These are phyloP conservation scores for Russula sp. DNA, from an alignment of 768 basidiomycete species.

Conservation along the genomic window DNA sequence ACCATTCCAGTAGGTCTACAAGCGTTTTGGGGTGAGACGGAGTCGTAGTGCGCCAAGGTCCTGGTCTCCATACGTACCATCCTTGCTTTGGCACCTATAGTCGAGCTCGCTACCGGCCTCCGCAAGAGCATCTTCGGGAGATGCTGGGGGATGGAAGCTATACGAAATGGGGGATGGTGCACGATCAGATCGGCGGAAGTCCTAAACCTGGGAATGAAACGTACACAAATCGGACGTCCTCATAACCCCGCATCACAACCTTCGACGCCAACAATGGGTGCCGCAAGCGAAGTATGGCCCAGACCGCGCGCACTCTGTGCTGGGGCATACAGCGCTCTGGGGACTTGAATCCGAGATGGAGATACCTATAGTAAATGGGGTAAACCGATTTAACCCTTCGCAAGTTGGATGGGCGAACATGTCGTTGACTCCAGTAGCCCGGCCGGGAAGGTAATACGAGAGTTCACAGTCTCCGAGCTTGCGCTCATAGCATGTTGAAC, in stretches of 20 bases:
- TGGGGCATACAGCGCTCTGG: constrained; percentile 38
- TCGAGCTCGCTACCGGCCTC: constrained; percentile 46
- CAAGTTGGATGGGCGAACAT: constrained; percentile 46
- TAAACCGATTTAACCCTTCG: not conserved
- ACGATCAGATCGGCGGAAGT: not conserved
- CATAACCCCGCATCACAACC: constrained; percentile 54
- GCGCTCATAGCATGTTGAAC: constrained; percentile 37
- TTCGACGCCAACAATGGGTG: constrained; percentile 68
- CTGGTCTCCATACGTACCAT: constrained; percentile 37
- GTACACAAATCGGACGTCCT: constrained; percentile 64
- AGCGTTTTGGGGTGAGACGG: not conserved
- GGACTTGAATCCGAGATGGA: constrained; percentile 64
- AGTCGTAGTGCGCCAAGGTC: not conserved
- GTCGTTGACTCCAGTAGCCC: constrained; percentile 81
- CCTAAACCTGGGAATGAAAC: constrained; percentile 25
- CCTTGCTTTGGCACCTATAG: constrained; percentile 46
- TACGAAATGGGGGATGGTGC: not conserved
- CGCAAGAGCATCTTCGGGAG: constrained; percentile 40
- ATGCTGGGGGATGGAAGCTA: constrained; percentile 38
- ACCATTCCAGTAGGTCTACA: constrained; percentile 56
- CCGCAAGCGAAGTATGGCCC: constrained; percentile 64
- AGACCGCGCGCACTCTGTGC: constrained; percentile 49
- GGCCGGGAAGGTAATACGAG: constrained; percentile 73
- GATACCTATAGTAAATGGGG: constrained; percentile 48
- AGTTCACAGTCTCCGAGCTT: constrained; percentile 67